These are phyloP conservation scores for Sclerotinia nivalis DNA, from an alignment of 2,329 filamentous ascomycete genomes.

Conservation along the genomic window DNA sequence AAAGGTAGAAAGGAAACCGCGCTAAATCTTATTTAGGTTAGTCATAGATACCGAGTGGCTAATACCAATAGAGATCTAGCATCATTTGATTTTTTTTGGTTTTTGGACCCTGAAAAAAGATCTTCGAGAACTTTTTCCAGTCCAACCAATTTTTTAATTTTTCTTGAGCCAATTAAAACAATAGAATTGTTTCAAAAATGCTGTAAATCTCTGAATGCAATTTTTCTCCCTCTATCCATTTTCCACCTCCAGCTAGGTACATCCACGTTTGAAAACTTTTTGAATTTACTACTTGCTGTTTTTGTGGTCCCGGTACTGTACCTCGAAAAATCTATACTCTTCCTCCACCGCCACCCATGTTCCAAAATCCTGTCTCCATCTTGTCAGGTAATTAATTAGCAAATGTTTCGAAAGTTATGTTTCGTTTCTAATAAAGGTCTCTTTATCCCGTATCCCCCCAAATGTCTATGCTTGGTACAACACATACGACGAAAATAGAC, in stretches of 20 bases:
- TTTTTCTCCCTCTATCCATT: neutral
- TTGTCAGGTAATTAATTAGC: constrained; percentile 40
- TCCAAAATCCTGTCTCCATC: constrained; percentile 76
- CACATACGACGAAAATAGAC: neutral
- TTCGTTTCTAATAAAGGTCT: neutral
- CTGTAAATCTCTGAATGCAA: constrained; percentile 15
- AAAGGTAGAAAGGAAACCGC: constrained; percentile 16
- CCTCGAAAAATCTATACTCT: constrained; percentile 6
- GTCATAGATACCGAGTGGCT: accelerated
- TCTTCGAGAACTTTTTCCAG: neutral
- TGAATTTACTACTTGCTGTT: neutral
- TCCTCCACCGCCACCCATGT: constrained; percentile 54
- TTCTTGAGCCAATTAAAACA: constrained; percentile 3
- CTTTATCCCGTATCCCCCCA: neutral
- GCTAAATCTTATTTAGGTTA: neutral
- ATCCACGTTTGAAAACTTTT: neutral
- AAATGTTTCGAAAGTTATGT: neutral
- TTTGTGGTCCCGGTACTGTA: neutral
- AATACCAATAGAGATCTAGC: constrained; percentile 4
- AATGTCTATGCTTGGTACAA: neutral
- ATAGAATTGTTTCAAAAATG: constrained; percentile 13
- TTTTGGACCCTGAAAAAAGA: constrained; percentile 12
- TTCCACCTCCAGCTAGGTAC: neutral
- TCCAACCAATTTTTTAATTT: neutral
- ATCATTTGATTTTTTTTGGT: neutral